Evolutionary conservation across 768 basidiomycete species (phyloP), one percentile per base, ranked within the genome.

Genomic region (Russula compacta): DNA sequence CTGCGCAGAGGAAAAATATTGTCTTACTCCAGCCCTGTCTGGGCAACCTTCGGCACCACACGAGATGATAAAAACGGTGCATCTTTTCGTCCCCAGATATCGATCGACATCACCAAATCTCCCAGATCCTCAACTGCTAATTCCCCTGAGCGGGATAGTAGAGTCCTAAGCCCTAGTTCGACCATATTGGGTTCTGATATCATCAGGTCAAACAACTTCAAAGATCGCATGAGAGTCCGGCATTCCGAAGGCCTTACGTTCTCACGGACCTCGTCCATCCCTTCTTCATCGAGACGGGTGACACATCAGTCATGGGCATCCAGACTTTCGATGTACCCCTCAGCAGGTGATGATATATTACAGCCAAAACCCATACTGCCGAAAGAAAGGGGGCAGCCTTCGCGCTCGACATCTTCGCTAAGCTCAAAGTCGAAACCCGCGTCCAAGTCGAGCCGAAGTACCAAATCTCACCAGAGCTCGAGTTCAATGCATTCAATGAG

Each of bases 101-200:
- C 43, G 29, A 21, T 60, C 12, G 40, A 33, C 15, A 38, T 40
- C 56, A 33, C 21, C 17, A 15, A 49, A 35, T 32, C 56, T 33
- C 14, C 61, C 17, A 29, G 44, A 15, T 48, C 63, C 42, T 29
- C 33, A 12, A 63, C 40, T 7, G 12, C 36, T 1, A 33, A 59
- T 19, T 49, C 52, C 12, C 21, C 6, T 21, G 61, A 64, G 32
- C 38, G 38, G 1, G 47, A 42, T 7, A 19, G 24, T n/a, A 58
- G 47, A n/a, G 52, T 52, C 35, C 39, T 47, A 5, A 62, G 63
- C 33, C 33, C 33, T 43, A 51, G 53, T 46, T 65, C 67, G 24
- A 60, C 62, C 35, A 50, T 69, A 46, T 62, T 71, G 11, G 70
- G 71, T 2, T 72, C 73, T 6, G 73, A 73, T 58, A 72, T 73